These are phyloP conservation scores for Colletotrichum sp. DNA, from an alignment of 2,329 filamentous ascomycete genomes.

Conservation along the genomic window DNA sequence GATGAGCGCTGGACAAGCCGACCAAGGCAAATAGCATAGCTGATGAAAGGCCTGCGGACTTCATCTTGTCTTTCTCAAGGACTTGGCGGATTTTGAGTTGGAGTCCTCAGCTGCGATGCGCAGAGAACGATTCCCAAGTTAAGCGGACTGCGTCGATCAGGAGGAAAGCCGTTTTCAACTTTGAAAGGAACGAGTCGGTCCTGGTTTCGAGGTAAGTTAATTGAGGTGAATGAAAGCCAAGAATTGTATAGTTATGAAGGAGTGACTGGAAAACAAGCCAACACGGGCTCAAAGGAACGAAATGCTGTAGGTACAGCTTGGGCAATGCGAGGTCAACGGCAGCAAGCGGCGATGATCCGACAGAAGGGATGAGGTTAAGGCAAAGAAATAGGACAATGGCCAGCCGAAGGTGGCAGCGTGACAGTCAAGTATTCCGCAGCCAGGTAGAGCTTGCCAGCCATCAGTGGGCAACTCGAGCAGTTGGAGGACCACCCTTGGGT, in stretches of 20 bases:
- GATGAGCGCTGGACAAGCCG: constrained; percentile 10
- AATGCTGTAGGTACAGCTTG: constrained; percentile 15
- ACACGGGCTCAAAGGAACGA: constrained; percentile 25
- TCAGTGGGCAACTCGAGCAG: neutral
- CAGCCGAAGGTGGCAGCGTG: neutral
- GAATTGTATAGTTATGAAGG: constrained; percentile 20
- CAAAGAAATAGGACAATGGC: neutral
- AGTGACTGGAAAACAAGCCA: constrained; percentile 24
- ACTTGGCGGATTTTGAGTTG: neutral
- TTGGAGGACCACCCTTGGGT: neutral
- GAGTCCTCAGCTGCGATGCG: neutral
- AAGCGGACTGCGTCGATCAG: neutral
- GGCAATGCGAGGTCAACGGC: neutral
- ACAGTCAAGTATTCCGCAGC: constrained; percentile 16
- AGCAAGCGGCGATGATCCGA: constrained; percentile 15
- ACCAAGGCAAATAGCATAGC: neutral
- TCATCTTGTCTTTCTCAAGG: neutral
- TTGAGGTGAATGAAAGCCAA: neutral
- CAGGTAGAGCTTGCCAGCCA: constrained; percentile 9
- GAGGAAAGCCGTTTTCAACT: neutral
- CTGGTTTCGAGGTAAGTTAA: constrained; percentile 13
- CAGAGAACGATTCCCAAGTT: neutral
- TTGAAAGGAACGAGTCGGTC: neutral
- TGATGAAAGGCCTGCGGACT: neutral
- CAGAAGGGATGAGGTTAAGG: neutral